phyloP scores from a whole-genome alignment of 495 filamentous ascomycete genomes.

The Podospora pseudoanserina region DNA sequence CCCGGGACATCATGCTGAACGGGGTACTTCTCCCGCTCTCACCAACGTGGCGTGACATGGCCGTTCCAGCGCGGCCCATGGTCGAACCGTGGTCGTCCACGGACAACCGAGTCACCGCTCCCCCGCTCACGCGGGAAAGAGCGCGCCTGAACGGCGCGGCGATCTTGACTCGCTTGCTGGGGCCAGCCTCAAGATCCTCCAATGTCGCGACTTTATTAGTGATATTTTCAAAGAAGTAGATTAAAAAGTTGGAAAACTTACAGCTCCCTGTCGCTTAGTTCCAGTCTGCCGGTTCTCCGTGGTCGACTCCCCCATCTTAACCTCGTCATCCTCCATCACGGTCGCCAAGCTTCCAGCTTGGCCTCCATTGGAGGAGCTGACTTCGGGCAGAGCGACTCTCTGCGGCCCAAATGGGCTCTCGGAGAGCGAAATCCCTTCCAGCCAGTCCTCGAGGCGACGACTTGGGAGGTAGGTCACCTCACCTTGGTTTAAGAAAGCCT shows the following conservation, averaged over 20 bases:
- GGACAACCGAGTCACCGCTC: background rate
- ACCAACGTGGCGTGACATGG: background rate
- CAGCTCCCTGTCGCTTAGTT: background rate
- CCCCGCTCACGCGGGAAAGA: background rate
- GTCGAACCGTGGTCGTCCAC: background rate
- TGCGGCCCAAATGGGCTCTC: background rate
- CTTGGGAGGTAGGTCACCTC: background rate
- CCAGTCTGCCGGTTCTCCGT: background rate
- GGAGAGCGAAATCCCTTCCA: background rate
- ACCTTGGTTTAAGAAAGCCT: background rate
- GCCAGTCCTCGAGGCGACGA: background rate
- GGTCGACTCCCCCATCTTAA: background rate
- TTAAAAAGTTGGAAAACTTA: background rate
- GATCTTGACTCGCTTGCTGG: background rate
- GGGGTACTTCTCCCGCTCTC: background rate
- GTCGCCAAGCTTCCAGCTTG: background rate
- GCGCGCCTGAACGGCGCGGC: background rate
- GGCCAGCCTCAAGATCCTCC: background rate
- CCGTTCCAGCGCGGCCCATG: background rate
- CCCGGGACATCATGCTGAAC: conserved; percentile 9
- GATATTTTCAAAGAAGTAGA: background rate
- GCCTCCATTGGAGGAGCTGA: background rate
- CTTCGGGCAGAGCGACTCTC: background rate
- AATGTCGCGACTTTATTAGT: background rate
- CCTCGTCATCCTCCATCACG: background rate